Evolutionary conservation across 2,329 filamentous ascomycete species (phyloP), one percentile per base, ranked within the genome.

Genomic region (Pyricularia sp.): DNA sequence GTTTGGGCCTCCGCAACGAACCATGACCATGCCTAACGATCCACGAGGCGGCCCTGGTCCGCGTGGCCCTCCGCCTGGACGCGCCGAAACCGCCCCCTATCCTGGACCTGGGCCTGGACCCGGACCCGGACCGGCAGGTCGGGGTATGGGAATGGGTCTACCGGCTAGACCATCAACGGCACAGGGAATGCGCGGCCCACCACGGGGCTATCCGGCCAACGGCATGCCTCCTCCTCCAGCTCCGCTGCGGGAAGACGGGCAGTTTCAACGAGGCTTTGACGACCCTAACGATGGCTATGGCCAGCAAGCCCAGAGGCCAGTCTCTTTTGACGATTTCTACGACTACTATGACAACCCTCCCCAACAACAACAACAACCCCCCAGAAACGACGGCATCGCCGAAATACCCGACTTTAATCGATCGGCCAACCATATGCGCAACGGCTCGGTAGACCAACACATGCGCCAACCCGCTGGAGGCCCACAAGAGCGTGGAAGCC

Each of bases 11-110:
- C 85, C 84, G 10, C 74, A 78, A n/a, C 81, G 87, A 72, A 89
- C 86, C 69, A 86, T 84, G 82, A 90, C 88, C 5, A 86, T 88
- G 85, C 86, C 87, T 1, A 76, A 80, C 3, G 81, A 83, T 12
- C 76, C 77, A 23, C 78, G 80, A 72, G 78, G 80, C 42, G 80
- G 74, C 7, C 59, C 59, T 75, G 77, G 66, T 7, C 36, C 63
- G 59, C 75, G 71, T 26, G 59, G 59, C 14, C 75, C 75, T 25
- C 74, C 76, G 36, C 79, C 76, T 33, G 74, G 73, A n/a, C 66
- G 81, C 33, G 77, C 77, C 69, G 84, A 82, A 61, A 82, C 80
- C 65, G 81, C 79, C 61, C 81, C 84, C 1, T 83, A 83, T 66
- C 82, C 81, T 72, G 81, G 79, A 9, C 78, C 80, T 65, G 67